phyloP scores from a whole-genome alignment of 1,284 basidiomycete species.

The Cutaneotrichosporon sp. region DNA sequence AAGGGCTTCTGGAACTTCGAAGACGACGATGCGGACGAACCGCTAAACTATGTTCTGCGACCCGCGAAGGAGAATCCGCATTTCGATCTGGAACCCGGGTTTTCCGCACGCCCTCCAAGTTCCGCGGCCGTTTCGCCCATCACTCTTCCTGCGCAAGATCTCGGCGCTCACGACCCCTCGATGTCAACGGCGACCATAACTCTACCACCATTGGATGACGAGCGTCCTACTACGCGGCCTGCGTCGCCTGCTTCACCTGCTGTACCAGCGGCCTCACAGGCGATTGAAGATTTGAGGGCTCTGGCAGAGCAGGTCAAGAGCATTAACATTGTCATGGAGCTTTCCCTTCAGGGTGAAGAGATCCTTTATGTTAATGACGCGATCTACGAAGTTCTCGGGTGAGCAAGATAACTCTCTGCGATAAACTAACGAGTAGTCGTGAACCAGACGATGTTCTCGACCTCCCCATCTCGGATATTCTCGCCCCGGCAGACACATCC shows the following conservation, averaged over 20 bases:
- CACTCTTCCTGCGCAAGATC: background rate
- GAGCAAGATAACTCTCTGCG: constrained; percentile 47
- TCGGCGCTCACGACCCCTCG: background rate
- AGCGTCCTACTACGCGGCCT: background rate
- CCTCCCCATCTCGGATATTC: constrained; percentile 71
- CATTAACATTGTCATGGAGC: constrained; percentile 91
- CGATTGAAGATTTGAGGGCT: constrained; percentile 73
- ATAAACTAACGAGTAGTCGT: constrained; percentile 54
- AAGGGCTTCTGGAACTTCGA: constrained; percentile 99
- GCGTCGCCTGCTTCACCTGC: background rate
- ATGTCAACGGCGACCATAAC: constrained; percentile 6
- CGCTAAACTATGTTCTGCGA: constrained; percentile 82
- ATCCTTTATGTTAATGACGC: constrained; percentile 92
- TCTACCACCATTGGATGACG: background rate
- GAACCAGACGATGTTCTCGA: constrained; percentile 78
- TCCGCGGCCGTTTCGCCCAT: constrained; percentile 1
- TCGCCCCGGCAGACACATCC: constrained; percentile 75
- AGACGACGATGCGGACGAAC: constrained; percentile 69
- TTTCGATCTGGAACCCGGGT: constrained; percentile 11
- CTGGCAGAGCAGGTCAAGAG: constrained; percentile 89
- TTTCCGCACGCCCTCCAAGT: background rate
- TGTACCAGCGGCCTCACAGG: constrained; percentile 49
- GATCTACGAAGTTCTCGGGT: constrained; percentile 87
- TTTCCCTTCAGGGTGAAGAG: constrained; percentile 81
- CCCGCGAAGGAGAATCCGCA: constrained; percentile 50